Evolutionary conservation across 139 green algal species (phyloP), one percentile per base, ranked within the genome.

Genomic region (Dunaliella sp.): DNA sequence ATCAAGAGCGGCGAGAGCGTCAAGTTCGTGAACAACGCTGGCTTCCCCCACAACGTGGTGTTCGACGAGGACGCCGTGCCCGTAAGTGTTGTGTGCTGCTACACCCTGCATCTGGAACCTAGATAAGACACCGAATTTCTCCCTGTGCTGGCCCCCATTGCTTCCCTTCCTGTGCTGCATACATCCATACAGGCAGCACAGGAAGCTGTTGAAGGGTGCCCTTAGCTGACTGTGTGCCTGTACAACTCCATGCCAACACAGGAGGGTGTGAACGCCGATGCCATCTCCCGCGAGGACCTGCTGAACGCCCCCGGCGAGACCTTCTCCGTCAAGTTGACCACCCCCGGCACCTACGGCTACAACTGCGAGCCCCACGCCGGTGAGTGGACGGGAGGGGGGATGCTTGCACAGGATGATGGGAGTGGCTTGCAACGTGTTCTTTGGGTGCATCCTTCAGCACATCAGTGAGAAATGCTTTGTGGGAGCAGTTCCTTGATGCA

Each of bases 281-380:
- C 91, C 57, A 91, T 98, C 90, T 95, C 90, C 89, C 91, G 94
- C 87, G 94, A 97, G 75, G 96, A 98, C 89, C 93, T 94, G 88
- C 87, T 98, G 36, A 98, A 98, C 93, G 95, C 95, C 88, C 94
- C 95, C 36, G 95, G 95, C 38, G 95, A 98, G 93, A 94, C 79
- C 32, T 93, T 90, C 90, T 89, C 84, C 74, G 84, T 93, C 84
- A 98, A 95, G 87, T 90, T 98, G 58, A 83, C 86, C 89, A 89
- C 87, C 36, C 37, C 94, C 16, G 96, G 96, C 88, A 85, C 76
- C 38, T 98, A 98, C 94, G 86, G 90, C 76, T 98, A 96, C 94
- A 98, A 97, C 96, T 98, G 96, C 95, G 96, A 98, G 93, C 96
- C 96, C 88, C 96, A 98, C 93, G 94, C 97, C 92, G 96, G 96